phyloP scores from a whole-genome alignment of 106 monocot species.

The Dendrobium catenatum region DNA sequence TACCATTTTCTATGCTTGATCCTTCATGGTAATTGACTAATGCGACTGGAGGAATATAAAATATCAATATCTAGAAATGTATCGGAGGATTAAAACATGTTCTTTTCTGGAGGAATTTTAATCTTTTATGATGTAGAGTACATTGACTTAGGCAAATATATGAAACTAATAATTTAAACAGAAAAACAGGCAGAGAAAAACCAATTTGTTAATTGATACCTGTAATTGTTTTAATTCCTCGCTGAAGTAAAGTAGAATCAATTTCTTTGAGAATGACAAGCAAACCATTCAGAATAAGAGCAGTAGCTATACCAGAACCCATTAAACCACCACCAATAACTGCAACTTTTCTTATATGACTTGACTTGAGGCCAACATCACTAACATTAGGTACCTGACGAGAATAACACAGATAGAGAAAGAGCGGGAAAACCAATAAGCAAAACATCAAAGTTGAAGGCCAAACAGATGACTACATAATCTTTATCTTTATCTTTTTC shows the following conservation, averaged over 20 bases:
- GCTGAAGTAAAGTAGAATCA: conserved; percentile 51
- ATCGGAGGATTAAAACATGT: background rate
- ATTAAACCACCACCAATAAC: conserved; percentile 88
- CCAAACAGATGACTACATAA: no score
- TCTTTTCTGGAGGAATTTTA: background rate
- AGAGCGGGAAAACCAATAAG: background rate
- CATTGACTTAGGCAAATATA: background rate
- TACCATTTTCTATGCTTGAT: background rate
- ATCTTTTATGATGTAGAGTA: background rate
- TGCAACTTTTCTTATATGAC: conserved; percentile 61
- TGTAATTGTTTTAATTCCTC: conserved; percentile 50
- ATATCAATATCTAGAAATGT: background rate
- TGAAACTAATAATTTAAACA: background rate
- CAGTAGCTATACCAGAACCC: conserved; percentile 91
- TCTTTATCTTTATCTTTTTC: no score
- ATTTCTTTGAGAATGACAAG: conserved; percentile 80
- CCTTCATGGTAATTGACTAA: background rate
- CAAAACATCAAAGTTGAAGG: background rate
- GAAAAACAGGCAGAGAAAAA: background rate
- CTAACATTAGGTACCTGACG: conserved; percentile 64
- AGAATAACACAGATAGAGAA: conserved; percentile 3
- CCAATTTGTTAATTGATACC: conserved; percentile 20
- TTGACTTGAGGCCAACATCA: conserved; percentile 64
- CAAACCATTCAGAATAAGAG: conserved; percentile 49
- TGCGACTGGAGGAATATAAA: background rate